phyloP scores from a whole-genome alignment of 2,329 filamentous ascomycete species.

The Thermothelomyces thermophilus region DNA sequence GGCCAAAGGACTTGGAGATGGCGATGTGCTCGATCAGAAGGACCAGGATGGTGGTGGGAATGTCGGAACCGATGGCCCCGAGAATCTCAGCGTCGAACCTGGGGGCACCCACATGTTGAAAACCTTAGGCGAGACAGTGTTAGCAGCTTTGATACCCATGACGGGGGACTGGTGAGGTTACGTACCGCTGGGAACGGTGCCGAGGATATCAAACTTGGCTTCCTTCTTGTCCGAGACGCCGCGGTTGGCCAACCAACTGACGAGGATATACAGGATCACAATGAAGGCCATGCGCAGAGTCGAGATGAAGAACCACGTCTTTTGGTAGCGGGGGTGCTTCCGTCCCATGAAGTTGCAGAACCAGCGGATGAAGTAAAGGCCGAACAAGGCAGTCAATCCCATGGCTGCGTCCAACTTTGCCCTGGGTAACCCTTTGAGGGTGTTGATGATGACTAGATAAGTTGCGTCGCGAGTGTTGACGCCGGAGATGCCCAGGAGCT shows the following conservation, averaged over 20 bases:
- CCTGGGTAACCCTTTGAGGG: slow-evolving; percentile 34
- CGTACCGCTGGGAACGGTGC: slow-evolving; percentile 65
- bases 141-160: not conserved
- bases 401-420: slow-evolving; percentile 63
- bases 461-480: slow-evolving; percentile 41
- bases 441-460: slow-evolving; percentile 40
- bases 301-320: slow-evolving; percentile 65
- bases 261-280: slow-evolving; percentile 73
- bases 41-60: slow-evolving; percentile 85
- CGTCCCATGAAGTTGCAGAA: slow-evolving; percentile 54
- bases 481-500: slow-evolving; percentile 34
- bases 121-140: slow-evolving; percentile 51
- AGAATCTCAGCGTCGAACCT: slow-evolving; percentile 60
- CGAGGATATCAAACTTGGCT: slow-evolving; percentile 68
- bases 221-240: slow-evolving; percentile 41
- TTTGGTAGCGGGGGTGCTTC: slow-evolving; percentile 53
- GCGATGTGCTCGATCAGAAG: slow-evolving; percentile 95
- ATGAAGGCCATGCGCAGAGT: slow-evolving; percentile 70
- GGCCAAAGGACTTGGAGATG: slow-evolving; percentile 96
- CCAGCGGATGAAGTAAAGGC: slow-evolving; percentile 59
- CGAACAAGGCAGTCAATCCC: slow-evolving; percentile 58
- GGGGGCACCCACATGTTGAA: slow-evolving; percentile 74
- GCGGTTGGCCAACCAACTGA: slow-evolving; percentile 76
- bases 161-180: not conserved
- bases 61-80: slow-evolving; percentile 58